A percentile compares a stretch with the other conserved stretches of the same genome.
phyloP scores from a whole-genome alignment of 2,329 filamentous ascomycete species.

The Neonectria magnoliae region DNA sequence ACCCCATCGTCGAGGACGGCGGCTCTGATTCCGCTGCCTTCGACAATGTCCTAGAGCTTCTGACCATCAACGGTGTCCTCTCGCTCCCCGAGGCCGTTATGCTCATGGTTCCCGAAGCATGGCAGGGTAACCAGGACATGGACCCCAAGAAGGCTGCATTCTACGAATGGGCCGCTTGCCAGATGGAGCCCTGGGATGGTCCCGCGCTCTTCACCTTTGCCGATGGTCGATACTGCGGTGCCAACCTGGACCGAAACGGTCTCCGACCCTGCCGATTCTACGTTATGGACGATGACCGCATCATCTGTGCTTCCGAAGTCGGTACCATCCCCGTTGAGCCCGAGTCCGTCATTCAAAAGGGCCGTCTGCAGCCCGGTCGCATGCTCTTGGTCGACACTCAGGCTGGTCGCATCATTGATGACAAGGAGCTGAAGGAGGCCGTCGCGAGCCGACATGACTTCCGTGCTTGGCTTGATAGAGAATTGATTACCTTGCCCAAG shows the following conservation, averaged over 20 bases:
- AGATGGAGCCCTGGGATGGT: conserved; percentile 99
- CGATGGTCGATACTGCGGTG: conserved; percentile 95
- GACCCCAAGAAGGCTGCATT: conserved; percentile 96
- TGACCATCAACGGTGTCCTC: conserved; percentile 95
- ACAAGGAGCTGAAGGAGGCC: conserved; percentile 88
- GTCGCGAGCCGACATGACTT: conserved; percentile 91
- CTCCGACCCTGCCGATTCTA: conserved; percentile 97
- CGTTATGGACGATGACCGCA: conserved; percentile 94
- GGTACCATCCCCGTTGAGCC: conserved; percentile 93
- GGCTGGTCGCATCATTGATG: conserved; percentile 90
- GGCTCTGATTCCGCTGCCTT: conserved; percentile 97
- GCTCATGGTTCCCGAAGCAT: conserved; percentile 98
- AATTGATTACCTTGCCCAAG: conserved; percentile 83
- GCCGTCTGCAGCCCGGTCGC: conserved; percentile 89
- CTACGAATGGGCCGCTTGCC: conserved; percentile 98
- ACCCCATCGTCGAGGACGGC: conserved; percentile 95
- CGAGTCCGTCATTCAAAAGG: conserved; percentile 90
- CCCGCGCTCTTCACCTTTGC: conserved; percentile 97
- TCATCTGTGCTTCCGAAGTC: conserved; percentile 96
- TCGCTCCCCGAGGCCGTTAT: conserved; percentile 96
- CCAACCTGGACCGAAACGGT: conserved; percentile 95
- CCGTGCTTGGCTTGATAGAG: conserved; percentile 84
- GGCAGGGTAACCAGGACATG: conserved; percentile 93
- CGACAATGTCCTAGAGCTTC: conserved; percentile 92
- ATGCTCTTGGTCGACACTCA: conserved; percentile 97